These are phyloP conservation scores for Pyrenophora teres DNA, from an alignment of 2,329 filamentous ascomycete species.

Conservation along the genomic window DNA sequence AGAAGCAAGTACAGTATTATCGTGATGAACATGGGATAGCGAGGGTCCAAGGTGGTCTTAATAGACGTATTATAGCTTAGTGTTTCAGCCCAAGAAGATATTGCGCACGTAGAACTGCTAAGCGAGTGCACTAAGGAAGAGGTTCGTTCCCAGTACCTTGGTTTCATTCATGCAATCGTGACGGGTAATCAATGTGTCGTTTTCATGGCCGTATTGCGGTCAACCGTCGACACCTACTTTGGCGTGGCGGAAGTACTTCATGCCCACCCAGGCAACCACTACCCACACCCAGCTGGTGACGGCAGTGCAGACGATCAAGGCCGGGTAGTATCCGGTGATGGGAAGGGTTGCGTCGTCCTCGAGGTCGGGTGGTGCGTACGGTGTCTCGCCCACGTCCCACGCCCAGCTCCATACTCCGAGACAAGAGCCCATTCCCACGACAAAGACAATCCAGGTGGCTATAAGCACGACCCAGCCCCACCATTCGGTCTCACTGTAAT, in stretches of 20 bases:
- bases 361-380: slow-evolving; percentile 91
- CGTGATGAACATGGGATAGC: slow-evolving; percentile 7
- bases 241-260: slow-evolving; percentile 99
- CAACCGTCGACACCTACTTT: slow-evolving; percentile 71
- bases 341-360: slow-evolving; percentile 94
- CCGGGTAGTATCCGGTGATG: slow-evolving; percentile 96
- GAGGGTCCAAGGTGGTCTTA: slow-evolving; percentile 20
- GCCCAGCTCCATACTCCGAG: slow-evolving; percentile 97
- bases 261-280: slow-evolving; percentile 93
- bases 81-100: slow-evolving; percentile 42
- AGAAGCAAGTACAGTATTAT: slow-evolving; percentile 7
- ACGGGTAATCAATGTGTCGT: slow-evolving; percentile 14
- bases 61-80: slow-evolving; percentile 31
- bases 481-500: slow-evolving; percentile 94
- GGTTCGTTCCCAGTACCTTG: slow-evolving; percentile 9
- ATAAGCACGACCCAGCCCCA: slow-evolving; percentile 95
- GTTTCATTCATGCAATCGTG: slow-evolving; percentile 15
- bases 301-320: slow-evolving; percentile 87
- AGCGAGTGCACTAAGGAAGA: slow-evolving; percentile 30
- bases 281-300: slow-evolving; percentile 99
- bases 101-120: slow-evolving; percentile 34
- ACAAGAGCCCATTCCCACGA: slow-evolving; percentile 94
- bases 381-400: slow-evolving; percentile 96
- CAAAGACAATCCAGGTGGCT: slow-evolving; percentile 94
- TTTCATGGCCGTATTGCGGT: slow-evolving; percentile 5